Evolutionary conservation across 164 flowering plant species (phyloP).

Genomic region (Nymphaea thermarum): DNA sequence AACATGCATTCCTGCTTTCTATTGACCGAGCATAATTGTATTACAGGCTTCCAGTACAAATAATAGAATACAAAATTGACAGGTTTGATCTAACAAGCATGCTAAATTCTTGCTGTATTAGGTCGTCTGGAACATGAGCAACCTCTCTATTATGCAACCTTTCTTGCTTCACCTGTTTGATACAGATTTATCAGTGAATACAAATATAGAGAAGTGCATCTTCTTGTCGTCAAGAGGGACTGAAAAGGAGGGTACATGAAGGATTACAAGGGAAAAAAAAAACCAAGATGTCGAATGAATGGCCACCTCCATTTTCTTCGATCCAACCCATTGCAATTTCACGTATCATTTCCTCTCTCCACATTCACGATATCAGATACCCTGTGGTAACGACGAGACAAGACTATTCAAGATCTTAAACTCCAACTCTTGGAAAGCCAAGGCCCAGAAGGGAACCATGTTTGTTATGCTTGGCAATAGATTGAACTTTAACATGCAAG

Average conservation of each 20-base stretch:
- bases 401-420: too few species aligned
- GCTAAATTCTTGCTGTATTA: slow-evolving; percentile 67
- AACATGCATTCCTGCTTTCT: too few species aligned
- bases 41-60: too few species aligned
- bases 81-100: slow-evolving; percentile 49
- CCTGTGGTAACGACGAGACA: too few species aligned
- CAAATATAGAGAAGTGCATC: background rate
- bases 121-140: slow-evolving; percentile 83
- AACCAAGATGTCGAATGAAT: slow-evolving; percentile 79
- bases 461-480: too few species aligned
- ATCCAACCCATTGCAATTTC: slow-evolving; percentile 74
- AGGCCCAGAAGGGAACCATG: too few species aligned
- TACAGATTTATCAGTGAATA: background rate
- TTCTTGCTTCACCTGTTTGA: slow-evolving; percentile 72
- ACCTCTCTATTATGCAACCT: slow-evolving; percentile 84
- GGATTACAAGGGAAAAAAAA: slow-evolving; percentile 61
- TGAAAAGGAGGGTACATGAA: slow-evolving; percentile 43
- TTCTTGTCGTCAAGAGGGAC: background rate
- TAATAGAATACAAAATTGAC: slow-evolving; percentile 15
- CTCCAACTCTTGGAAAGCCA: too few species aligned
- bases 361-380: background rate
- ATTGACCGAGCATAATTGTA: too few species aligned
- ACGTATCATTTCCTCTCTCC: slow-evolving; percentile 81
- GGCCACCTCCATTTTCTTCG: slow-evolving; percentile 94
- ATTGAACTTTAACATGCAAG: too few species aligned